Percentiles rank a stretch among this genome's conserved stretches.
Conservation (phyloP, 2,329 filamentous ascomycete genomes). For the Cadophora sp. region DNA sequence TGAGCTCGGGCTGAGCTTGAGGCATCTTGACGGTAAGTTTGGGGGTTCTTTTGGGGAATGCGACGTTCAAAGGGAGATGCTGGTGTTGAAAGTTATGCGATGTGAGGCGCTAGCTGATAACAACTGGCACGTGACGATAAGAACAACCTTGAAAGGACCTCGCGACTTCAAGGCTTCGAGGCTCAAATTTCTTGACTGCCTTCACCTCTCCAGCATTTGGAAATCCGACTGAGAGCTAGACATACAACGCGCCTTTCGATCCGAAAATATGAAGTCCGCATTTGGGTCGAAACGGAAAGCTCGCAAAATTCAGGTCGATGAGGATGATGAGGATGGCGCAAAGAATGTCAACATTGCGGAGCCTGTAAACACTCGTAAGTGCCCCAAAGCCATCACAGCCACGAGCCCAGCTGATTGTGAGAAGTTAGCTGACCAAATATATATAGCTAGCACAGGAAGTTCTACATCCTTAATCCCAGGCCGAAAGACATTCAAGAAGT, state of each 20-base stretch:
- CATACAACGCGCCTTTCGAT: constrained; percentile 7
- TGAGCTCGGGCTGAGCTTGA: constrained; percentile 97
- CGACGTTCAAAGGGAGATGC: constrained; percentile 24
- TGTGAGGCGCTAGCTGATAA: constrained; percentile 24
- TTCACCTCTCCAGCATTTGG: background rate
- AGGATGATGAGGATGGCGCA: constrained; percentile 63
- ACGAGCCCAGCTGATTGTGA: constrained; percentile 41
- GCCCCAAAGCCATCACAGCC: constrained; percentile 26
- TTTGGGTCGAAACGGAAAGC: constrained; percentile 71
- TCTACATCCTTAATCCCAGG: constrained; percentile 48
- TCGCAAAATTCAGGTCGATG: constrained; percentile 75
- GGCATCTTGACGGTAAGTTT: constrained; percentile 69
- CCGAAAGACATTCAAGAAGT: constrained; percentile 63
- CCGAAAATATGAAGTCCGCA: constrained; percentile 39
- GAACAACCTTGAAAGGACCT: background rate
- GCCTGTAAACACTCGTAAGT: constrained; percentile 40
- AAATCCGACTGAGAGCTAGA: background rate
- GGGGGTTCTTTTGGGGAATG: constrained; percentile 21
- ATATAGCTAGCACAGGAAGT: constrained; percentile 30
- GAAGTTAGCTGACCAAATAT: constrained; percentile 38
- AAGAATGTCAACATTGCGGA: constrained; percentile 29
- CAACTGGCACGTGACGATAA: constrained; percentile 11
- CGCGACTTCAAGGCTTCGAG: constrained; percentile 7
- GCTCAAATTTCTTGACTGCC: background rate
- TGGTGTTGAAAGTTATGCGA: constrained; percentile 26